Evolutionary conservation across 495 filamentous ascomycete genomes (phyloP).

Genomic region (Aspergillus baeticus): DNA sequence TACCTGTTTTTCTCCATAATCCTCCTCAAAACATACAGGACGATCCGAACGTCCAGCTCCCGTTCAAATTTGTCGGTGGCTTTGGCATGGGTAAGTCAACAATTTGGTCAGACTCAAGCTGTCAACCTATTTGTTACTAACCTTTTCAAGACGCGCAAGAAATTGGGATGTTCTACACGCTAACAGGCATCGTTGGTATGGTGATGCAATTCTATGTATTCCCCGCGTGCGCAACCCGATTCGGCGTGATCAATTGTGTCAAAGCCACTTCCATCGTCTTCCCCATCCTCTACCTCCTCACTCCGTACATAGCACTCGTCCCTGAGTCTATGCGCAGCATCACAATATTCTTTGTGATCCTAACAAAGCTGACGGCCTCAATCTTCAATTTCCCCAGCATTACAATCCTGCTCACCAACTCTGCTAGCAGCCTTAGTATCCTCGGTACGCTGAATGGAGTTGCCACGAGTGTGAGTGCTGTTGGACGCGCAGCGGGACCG

Average conservation of each 20-base stretch:
- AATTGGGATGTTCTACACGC: constrained; percentile 75
- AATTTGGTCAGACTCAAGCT: not conserved
- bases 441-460: constrained; percentile 90
- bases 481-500: constrained; percentile 78
- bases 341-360: constrained; percentile 43
- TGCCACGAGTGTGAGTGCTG: constrained; percentile 71
- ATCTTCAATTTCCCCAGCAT: constrained; percentile 86
- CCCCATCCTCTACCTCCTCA: constrained; percentile 69
- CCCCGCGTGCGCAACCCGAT: constrained; percentile 63
- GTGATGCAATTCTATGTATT: constrained; percentile 79
- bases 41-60: constrained; percentile 61
- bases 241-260: constrained; percentile 69
- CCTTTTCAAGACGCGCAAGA: constrained; percentile 49
- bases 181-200: constrained; percentile 70
- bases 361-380: constrained; percentile 65
- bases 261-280: constrained; percentile 59
- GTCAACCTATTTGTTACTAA: not conserved
- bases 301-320: constrained; percentile 69
- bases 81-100: constrained; percentile 59
- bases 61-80: constrained; percentile 76
- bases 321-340: constrained; percentile 39
- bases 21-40: constrained; percentile 51
- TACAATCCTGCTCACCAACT: constrained; percentile 90
- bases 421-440: constrained; percentile 67
- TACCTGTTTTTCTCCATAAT: constrained; percentile 80